A percentile compares a stretch with the other conserved stretches of the same genome.
These are phyloP conservation scores for Aspergillus taichungensis DNA, from an alignment of 495 filamentous ascomycete species.

Conservation along the genomic window DNA sequence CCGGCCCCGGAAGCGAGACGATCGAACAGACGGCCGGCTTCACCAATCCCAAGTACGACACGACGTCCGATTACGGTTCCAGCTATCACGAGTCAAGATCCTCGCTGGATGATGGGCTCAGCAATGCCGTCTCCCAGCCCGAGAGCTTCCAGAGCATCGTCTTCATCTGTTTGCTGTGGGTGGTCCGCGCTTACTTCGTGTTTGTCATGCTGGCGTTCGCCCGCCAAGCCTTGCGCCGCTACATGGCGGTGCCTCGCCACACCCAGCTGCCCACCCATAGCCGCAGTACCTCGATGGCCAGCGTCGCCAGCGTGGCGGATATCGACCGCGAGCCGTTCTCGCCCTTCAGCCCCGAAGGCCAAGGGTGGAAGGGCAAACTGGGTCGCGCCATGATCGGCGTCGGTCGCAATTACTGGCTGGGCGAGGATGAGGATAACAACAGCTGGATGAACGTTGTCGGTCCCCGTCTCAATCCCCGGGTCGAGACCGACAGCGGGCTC, in stretches of 20 bases:
- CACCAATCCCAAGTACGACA: conserved; percentile 56
- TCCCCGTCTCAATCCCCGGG: conserved; percentile 44
- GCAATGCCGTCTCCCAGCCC: conserved; percentile 48
- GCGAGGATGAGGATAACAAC: conserved; percentile 37
- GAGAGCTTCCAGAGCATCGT: conserved; percentile 69
- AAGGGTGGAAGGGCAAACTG: conserved; percentile 66
- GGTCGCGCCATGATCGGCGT: conserved; percentile 65
- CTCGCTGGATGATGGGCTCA: conserved; percentile 20
- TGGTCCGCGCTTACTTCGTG: conserved; percentile 65
- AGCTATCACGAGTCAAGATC: conserved; percentile 21
- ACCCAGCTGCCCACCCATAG: conserved; percentile 37
- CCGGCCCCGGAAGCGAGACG: conserved; percentile 37
- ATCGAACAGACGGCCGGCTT: conserved; percentile 63
- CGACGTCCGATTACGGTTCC: conserved; percentile 32
- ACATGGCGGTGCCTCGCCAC: conserved; percentile 38
- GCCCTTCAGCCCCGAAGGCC: conserved; percentile 53
- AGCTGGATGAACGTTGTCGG: conserved; percentile 54
- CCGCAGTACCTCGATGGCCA: conserved; percentile 37
- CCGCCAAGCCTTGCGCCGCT: conserved; percentile 55
- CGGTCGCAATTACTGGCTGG: conserved; percentile 70
- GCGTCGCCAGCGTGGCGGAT: conserved; percentile 35
- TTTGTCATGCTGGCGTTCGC: conserved; percentile 75
- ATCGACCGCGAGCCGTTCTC: conserved; percentile 64
- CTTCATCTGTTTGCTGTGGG: conserved; percentile 62
- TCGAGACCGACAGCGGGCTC: conserved; percentile 20